Conservation (phyloP, 1,139 yeast species). For the Candida sp. region DNA sequence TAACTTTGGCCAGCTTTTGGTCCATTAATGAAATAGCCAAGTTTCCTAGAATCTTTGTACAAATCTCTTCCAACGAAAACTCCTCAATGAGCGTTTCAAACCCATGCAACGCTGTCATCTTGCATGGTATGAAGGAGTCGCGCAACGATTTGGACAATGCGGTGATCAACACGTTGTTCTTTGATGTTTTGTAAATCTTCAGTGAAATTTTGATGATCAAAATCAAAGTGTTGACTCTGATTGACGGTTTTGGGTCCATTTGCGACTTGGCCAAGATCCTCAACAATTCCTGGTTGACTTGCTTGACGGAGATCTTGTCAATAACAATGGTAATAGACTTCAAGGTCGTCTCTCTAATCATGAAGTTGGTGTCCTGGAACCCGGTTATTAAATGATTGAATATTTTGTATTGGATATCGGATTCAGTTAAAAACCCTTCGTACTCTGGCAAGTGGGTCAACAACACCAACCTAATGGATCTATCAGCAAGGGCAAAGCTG, state of each 20-base stretch:
- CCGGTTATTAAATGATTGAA: constrained; percentile 77
- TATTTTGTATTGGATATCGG: constrained; percentile 71
- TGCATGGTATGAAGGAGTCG: constrained; percentile 80
- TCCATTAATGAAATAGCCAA: constrained; percentile 87
- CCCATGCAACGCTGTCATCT: constrained; percentile 80
- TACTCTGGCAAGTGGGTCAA: constrained; percentile 66
- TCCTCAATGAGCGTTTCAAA: constrained; percentile 66
- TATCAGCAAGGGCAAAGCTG: constrained; percentile 69
- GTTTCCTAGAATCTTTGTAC: constrained; percentile 83
- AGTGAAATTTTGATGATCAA: constrained; percentile 75
- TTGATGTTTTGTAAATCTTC: constrained; percentile 59
- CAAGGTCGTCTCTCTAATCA: constrained; percentile 81
- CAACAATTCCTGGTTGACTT: constrained; percentile 83
- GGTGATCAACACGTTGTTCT: constrained; percentile 78
- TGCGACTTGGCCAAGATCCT: constrained; percentile 88
- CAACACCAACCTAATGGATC: constrained; percentile 75
- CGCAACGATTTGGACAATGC: constrained; percentile 85
- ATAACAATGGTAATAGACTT: constrained; percentile 69
- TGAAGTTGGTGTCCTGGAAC: constrained; percentile 81
- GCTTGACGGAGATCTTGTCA: constrained; percentile 75
- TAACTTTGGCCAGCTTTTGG: constrained; percentile 62
- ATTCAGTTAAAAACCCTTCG: constrained; percentile 53
- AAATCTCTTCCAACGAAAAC: constrained; percentile 77
- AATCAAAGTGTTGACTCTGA: constrained; percentile 85
- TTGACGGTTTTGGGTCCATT: constrained; percentile 81